Evolutionary conservation across 2,329 filamentous ascomycete genomes (phyloP), one percentile per base, ranked within the genome.

Genomic region (Aspergillus intermedius): DNA sequence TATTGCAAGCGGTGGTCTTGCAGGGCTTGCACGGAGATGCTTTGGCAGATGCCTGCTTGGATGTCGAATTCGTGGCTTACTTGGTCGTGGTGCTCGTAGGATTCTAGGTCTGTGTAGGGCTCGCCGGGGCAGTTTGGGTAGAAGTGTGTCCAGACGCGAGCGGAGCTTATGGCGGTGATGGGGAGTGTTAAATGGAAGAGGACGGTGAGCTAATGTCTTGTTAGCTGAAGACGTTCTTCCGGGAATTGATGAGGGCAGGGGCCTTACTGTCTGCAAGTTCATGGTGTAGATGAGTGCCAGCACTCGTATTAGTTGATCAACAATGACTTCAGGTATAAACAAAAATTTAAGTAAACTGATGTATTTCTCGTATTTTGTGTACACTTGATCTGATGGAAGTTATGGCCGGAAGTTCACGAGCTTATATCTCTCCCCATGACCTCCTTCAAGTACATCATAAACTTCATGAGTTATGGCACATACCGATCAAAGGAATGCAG

Each of bases 111-210:
- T 37, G 48, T 49, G 39, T 57, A 51, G 17, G 55, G 49, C 4
- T 58, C 52, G 23, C 50, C 46, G 2, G 62, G 62, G 30, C 64
- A 66, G 30, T 45, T 49, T 7, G 62, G 60, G 47, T 59, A 62
- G 55, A 66, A 66, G 45, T 60, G 60, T 49, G 62, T 56, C 57
- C 57, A 60, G n/a, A 65, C 47, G 8, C 60, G 58, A 17, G 60
- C 61, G n/a, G 56, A 56, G 17, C 49, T 60, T 35, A 55, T 43
- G 28, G 63, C 54, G 8, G 53, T 46, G n/a, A 57, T 51, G 23
- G 55, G 49, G 17, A 19, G 2, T 7, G 45, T 9, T 13, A 56
- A 45, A 35, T 49, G 55, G 42, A 58, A 49, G 34, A 57, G 43
- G 6, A 62, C 44, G 12, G 55, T 51, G 17, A 21, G 21, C 37